phyloP scores from a whole-genome alignment of 169 alveolate genomes.

The Eimeria praecox region DNA sequence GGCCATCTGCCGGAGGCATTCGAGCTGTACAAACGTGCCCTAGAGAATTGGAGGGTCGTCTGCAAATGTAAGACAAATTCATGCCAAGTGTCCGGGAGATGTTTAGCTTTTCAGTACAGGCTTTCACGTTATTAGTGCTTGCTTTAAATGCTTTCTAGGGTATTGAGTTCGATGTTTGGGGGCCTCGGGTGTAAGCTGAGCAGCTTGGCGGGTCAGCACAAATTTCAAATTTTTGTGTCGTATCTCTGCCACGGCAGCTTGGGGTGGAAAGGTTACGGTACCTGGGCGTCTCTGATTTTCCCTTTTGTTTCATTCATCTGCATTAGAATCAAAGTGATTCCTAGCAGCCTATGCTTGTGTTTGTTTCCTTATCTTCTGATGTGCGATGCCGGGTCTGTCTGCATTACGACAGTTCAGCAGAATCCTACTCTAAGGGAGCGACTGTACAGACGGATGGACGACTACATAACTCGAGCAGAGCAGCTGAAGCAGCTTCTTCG shows the following conservation, averaged over 20 bases:
- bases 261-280: neutral
- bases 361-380: neutral
- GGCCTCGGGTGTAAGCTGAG: neutral
- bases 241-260: neutral
- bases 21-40: conserved; percentile 84
- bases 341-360: neutral
- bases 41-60: conserved; percentile 82
- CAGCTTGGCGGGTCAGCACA: neutral
- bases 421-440: conserved; percentile 81
- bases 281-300: neutral
- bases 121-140: neutral
- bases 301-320: neutral
- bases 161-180: neutral
- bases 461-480: conserved; percentile 84
- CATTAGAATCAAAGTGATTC: neutral
- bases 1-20: conserved; percentile 83
- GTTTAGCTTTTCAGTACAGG: neutral
- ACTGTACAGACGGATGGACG: conserved; percentile 82
- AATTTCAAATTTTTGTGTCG: neutral
- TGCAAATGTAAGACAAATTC: conserved; percentile 72
- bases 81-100: neutral
- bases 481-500: conserved; percentile 74
- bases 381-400: conserved; percentile 2
- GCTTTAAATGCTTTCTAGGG: neutral
- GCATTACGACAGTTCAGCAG: conserved; percentile 63